A percentile compares a stretch with the other conserved stretches of the same genome.
These are phyloP conservation scores for Apophysomyces trapeziformis DNA, from an alignment of 371 early-diverging fungal species.

Conservation along the genomic window DNA sequence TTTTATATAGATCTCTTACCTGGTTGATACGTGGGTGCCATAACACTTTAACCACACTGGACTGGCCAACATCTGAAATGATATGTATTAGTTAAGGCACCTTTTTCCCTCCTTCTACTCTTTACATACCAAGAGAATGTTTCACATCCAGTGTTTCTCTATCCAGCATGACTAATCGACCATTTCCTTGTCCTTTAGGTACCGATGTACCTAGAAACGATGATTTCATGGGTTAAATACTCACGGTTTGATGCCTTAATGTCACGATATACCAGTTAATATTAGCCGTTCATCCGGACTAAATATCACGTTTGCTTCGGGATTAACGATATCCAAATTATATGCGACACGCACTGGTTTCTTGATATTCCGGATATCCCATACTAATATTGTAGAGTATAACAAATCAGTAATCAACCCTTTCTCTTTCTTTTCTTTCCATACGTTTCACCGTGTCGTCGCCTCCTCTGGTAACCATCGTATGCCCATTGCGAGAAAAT, in stretches of 20 bases:
- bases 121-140: slow-evolving; percentile 50
- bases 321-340: slow-evolving; percentile 69
- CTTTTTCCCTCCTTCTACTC: background rate
- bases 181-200: slow-evolving; percentile 72
- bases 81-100: background rate
- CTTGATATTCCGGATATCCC: slow-evolving; percentile 85
- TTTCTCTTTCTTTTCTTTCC: slow-evolving; percentile 5
- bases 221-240: background rate
- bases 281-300: slow-evolving; percentile 84
- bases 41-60: slow-evolving; percentile 75
- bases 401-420: no score
- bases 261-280: slow-evolving; percentile 54
- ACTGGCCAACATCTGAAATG: slow-evolving; percentile 51
- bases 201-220: slow-evolving; percentile 56
- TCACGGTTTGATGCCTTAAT: background rate
- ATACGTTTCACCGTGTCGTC: slow-evolving; percentile 87
- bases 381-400: slow-evolving; percentile 53
- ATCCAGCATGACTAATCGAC: slow-evolving; percentile 73
- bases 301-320: slow-evolving; percentile 86
- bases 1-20: slow-evolving; percentile 29
- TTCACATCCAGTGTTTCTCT: slow-evolving; percentile 67
- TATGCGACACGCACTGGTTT: slow-evolving; percentile 65
- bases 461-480: slow-evolving; percentile 78
- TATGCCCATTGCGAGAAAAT: slow-evolving; percentile 69
- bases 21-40: slow-evolving; percentile 94